Evolutionary conservation across 1,284 basidiomycete genomes (phyloP), one percentile per base, ranked within the genome.

Genomic region (Hortiboletus rubellus): DNA sequence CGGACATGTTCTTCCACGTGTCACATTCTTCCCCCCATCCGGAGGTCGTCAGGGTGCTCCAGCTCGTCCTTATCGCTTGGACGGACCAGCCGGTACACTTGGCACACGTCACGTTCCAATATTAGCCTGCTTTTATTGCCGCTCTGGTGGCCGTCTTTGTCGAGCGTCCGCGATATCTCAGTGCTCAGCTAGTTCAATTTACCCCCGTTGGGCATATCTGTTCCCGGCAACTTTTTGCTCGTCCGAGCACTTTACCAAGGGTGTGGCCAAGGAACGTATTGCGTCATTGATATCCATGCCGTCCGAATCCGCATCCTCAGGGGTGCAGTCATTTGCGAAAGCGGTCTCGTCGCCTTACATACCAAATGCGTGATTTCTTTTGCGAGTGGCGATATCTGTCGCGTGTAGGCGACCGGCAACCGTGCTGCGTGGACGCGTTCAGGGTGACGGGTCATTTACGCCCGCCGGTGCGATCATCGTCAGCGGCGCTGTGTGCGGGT

Each of bases 1-100:
- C 63, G 69, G 69, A 59, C 67, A 66, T 53, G 55, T 52, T 63
- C 22, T 24, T 24, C 40, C 52, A 27, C 51, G 18, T 48, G 30
- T 22, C 34, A 54, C 46, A 31, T 17, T 34, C 41, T 41, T 37
- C 36, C 52, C 47, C 43, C 44, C 17, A 43, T 22, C 44, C 40
- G 22, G 55, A 38, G 38, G 52, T 54, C 37, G 31, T 54, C 52
- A 18, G 18, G 18, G 18, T 18, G 18, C 18, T 18, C 18, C 18
- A 18, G 18, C 18, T 18, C 18, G 18, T 18, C 18, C 18, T 18
- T 18, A 18, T 18, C 18, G 18, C 18, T 18, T 18, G 18, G 18
- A 18, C 18, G 18, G 18, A 18, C 18, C 18, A 18, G 18, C 18
- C 22, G 48, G 27, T 36, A 40, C n/a, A 49, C 51, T 46, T 41